Percentiles rank a stretch among this genome's conserved stretches.
phyloP scores from a whole-genome alignment of 192 early-diverging fungal species.

The Thoreauomyces humboldtii region DNA sequence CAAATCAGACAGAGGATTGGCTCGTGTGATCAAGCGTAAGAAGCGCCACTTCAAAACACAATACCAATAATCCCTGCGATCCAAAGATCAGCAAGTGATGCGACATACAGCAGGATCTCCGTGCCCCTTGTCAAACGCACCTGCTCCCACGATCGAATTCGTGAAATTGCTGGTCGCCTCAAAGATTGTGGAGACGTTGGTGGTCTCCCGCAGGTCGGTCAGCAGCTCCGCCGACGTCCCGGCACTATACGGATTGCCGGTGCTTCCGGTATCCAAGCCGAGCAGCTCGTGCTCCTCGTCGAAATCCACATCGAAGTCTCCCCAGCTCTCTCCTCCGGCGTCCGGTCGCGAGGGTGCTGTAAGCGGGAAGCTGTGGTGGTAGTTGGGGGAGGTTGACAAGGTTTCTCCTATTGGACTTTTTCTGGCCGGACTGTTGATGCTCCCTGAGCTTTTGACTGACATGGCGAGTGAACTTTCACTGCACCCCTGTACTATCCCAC shows the following conservation, averaged over 20 bases:
- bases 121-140: no score
- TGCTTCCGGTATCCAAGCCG: constrained; percentile 9
- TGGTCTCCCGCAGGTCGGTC: not conserved
- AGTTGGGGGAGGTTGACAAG: no score
- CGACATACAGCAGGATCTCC: not conserved
- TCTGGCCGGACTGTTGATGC: no score
- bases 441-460: no score
- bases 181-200: constrained; percentile 18
- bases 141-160: constrained; percentile 92
- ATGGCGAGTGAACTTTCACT: no score
- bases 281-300: constrained; percentile 27
- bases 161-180: constrained; percentile 76
- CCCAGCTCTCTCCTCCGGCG: constrained; percentile 11
- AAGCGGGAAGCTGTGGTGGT: no score
- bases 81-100: no score
- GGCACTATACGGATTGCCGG: not conserved
- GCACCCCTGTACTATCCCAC: no score
- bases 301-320: constrained; percentile 19
- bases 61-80: constrained; percentile 4
- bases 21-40: not conserved
- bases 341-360: not conserved
- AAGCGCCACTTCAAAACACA: not conserved
- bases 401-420: no score
- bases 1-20: not conserved
- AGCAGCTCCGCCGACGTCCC: not conserved